Base-by-base conservation (phyloP, 495 filamentous ascomycete species). In the Alectoria sarmentosa region DNA sequence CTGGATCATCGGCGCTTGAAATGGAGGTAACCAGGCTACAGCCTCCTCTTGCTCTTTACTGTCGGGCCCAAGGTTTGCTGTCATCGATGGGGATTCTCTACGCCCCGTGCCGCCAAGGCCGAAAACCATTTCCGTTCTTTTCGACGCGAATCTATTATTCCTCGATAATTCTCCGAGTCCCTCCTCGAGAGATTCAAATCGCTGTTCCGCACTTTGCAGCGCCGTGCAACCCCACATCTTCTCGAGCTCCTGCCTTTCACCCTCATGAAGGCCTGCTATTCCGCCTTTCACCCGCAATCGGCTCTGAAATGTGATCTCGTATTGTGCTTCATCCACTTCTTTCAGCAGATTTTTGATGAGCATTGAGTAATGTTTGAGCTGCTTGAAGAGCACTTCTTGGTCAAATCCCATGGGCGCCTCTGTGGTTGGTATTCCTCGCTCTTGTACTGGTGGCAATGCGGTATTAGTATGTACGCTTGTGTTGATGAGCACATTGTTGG, bases 301-400 rank as follows among this genome's bases (percentile, higher is more conserved):
- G 52, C 52, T 55, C 52, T 55, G 19, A 1, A 34, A 55, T 21
- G 52, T 32, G 30, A 55, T 36, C 15, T 55, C n/a, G 8, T 55
- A 55, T 7, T 55, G 28, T n/a, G 30, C 30, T 63, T 42, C 38
- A 34, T 28, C 41, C 10, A 36, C 19, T 17, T 28, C 37, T 17
- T 26, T 56, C 36, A 42, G 17, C 36, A 32, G 13, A 61, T 41
- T 42, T 23, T 54, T 23, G 41, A 28, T 57, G 48, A 28, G 57
- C 21, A 41, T 41, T 5, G 55, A 59, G 17, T 39, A 19, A 54
- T 37, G n/a, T 10, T 41, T 1, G 21, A 58, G 32, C 11, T 23
- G 26, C 57, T 64, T 62, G 61, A 73, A 55, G 19, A 55, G 30
- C 17, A 34, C 30, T 34, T 55, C 30, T 55, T 55, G 28, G 3